These are phyloP conservation scores for Trichoderma afroharzianum DNA, from an alignment of 2,329 filamentous ascomycete genomes.

Conservation along the genomic window DNA sequence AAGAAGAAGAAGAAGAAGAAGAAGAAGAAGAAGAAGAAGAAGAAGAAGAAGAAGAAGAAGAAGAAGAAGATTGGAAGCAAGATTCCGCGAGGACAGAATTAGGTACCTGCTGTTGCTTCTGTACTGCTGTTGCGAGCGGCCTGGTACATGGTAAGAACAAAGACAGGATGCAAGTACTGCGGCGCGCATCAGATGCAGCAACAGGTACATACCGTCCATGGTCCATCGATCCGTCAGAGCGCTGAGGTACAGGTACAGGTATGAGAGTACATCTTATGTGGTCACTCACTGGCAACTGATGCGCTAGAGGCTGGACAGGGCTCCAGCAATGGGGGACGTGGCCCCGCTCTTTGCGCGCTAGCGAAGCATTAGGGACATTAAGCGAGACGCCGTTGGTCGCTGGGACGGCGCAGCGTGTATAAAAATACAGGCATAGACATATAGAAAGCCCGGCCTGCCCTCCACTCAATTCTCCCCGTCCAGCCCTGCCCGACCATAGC, in stretches of 20 bases:
- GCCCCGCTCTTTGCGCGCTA: conserved; percentile 27
- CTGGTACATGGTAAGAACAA: neutral
- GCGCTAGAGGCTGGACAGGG: conserved; percentile 5
- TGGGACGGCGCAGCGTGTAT: conserved; percentile 35
- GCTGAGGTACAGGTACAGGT: neutral
- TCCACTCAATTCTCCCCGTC: conserved; percentile 38
- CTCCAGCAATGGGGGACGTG: neutral
- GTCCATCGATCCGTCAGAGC: neutral
- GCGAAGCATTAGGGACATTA: conserved; percentile 35
- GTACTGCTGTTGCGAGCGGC: too few relatives aligned
- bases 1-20: neutral
- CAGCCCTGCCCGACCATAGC: conserved; percentile 18
- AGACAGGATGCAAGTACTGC: neutral
- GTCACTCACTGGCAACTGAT: neutral
- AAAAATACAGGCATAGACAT: conserved; percentile 45
- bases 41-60: neutral
- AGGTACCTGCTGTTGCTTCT: neutral
- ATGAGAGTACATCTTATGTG: neutral
- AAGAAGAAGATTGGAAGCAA: neutral
- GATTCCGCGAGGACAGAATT: neutral
- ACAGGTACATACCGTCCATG: neutral
- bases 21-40: neutral
- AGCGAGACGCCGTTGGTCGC: conserved; percentile 36
- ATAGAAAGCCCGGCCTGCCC: conserved; percentile 44
- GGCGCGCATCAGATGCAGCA: neutral